Evolutionary conservation across 2,329 filamentous ascomycete species (phyloP).

Genomic region (Sarocladium kiliense): DNA sequence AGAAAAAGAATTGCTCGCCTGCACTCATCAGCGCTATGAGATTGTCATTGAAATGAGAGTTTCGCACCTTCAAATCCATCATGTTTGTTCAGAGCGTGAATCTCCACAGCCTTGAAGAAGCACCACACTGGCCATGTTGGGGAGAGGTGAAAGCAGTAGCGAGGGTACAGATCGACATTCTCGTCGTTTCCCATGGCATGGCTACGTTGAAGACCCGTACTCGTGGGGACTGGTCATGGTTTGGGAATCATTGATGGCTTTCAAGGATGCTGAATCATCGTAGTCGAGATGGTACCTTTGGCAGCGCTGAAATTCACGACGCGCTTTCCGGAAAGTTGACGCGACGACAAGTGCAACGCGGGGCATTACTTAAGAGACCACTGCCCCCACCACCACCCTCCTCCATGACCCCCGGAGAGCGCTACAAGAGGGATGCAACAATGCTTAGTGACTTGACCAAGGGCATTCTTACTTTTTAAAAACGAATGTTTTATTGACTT

Average conservation of each 20-base stretch:
- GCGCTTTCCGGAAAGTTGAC: background rate
- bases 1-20: slow-evolving; percentile 54
- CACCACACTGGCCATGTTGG: slow-evolving; percentile 58
- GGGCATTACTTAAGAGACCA: no score
- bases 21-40: background rate
- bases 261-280: background rate
- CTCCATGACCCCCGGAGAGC: no score
- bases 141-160: slow-evolving; percentile 59
- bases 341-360: background rate
- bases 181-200: slow-evolving; percentile 45
- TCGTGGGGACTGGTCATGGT: background rate
- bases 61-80: slow-evolving; percentile 48
- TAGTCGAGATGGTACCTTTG: background rate
- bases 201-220: background rate
- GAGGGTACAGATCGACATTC: slow-evolving; percentile 43
- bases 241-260: background rate
- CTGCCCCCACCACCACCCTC: background rate
- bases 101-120: slow-evolving; percentile 45
- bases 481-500: no score
- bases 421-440: no score
- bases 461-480: no score
- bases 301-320: background rate
- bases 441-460: no score
- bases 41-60: background rate
- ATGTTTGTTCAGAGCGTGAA: slow-evolving; percentile 41